These are phyloP conservation scores for Gnaphalium uliginosum DNA, from an alignment of 129 eudicot species.

Conservation along the genomic window DNA sequence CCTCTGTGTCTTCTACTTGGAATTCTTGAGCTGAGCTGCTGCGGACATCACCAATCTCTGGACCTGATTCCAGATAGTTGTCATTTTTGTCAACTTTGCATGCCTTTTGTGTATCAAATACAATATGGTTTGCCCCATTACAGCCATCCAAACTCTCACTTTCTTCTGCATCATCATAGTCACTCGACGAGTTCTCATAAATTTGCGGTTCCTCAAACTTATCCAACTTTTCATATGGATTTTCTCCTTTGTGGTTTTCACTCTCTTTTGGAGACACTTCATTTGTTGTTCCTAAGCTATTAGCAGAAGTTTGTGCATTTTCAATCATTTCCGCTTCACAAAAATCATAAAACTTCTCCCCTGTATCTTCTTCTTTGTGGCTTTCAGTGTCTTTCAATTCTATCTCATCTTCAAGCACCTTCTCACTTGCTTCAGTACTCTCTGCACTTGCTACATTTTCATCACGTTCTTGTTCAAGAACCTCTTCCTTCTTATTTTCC, in stretches of 20 bases:
- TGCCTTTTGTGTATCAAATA: constrained; percentile 33
- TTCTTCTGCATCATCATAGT: constrained; percentile 43
- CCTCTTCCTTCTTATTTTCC: constrained; percentile 33
- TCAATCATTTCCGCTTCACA: constrained; percentile 36
- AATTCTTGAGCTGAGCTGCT: constrained; percentile 15
- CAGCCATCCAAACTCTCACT: constrained; percentile 26
- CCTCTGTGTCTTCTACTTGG: constrained; percentile 34
- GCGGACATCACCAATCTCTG: constrained; percentile 34
- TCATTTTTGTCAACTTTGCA: constrained; percentile 27
- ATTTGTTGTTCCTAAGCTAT: constrained; percentile 1
- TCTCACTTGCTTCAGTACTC: constrained; percentile 22
- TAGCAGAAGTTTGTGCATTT: constrained; percentile 22
- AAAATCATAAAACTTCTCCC: constrained; percentile 38
- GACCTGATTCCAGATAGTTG: constrained; percentile 31
- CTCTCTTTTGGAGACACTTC: constrained; percentile 23
- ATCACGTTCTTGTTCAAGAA: constrained; percentile 37
- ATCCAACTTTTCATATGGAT: constrained; percentile 21
- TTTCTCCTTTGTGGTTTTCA: constrained; percentile 18
- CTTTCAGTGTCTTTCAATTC: constrained; percentile 14
- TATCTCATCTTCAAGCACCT: constrained; percentile 15
- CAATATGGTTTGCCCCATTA: constrained; percentile 20
- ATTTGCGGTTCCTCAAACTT: constrained; percentile 20
- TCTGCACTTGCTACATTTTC: constrained; percentile 29
- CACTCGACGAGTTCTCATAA: constrained; percentile 33
- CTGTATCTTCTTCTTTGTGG: constrained; percentile 32